phyloP scores from a whole-genome alignment of 148 eudicot species.

The Bassia scoparia region DNA sequence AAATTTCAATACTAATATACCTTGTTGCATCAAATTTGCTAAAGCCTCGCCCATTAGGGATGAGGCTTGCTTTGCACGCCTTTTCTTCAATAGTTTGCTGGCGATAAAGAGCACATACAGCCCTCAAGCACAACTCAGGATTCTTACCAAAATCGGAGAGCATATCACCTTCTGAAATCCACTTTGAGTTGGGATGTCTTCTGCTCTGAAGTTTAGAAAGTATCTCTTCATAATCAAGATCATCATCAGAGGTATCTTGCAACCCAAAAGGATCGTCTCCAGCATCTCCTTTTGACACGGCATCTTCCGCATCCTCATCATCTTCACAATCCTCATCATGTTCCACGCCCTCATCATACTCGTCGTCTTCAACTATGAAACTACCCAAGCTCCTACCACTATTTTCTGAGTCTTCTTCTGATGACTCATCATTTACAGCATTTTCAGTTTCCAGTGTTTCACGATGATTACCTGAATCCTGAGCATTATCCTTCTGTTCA shows the following conservation, averaged over 20 bases:
- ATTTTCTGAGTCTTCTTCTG: conserved; percentile 33
- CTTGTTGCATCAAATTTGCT: conserved; percentile 62
- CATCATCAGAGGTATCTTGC: conserved; percentile 35
- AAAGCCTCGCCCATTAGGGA: conserved; percentile 50
- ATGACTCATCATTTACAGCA: conserved; percentile 36
- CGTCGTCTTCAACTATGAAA: conserved; percentile 36
- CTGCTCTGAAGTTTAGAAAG: conserved; percentile 46
- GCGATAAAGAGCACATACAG: conserved; percentile 78
- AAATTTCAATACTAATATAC: conserved; percentile 25
- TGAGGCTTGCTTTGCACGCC: conserved; percentile 27
- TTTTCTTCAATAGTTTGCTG: conserved; percentile 50
- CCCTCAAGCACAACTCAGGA: conserved; percentile 72
- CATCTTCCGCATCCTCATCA: conserved; percentile 29
- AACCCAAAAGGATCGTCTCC: conserved; percentile 30
- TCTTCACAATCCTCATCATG: conserved; percentile 24
- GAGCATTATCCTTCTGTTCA: conserved; percentile 18
- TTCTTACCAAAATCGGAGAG: conserved; percentile 71
- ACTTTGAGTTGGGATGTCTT: conserved; percentile 37
- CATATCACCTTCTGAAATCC: conserved; percentile 78
- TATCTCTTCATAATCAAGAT: conserved; percentile 38
- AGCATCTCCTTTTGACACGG: conserved; percentile 17
- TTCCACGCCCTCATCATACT: conserved; percentile 33
- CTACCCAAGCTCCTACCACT: conserved; percentile 20
- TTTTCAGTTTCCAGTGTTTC: conserved; percentile 23
- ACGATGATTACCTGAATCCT: conserved; percentile 9